A percentile compares a stretch with the other conserved stretches of the same genome.
These are phyloP conservation scores for Fusarium mexicanum DNA, from an alignment of 2,329 filamentous ascomycete genomes.

Conservation along the genomic window DNA sequence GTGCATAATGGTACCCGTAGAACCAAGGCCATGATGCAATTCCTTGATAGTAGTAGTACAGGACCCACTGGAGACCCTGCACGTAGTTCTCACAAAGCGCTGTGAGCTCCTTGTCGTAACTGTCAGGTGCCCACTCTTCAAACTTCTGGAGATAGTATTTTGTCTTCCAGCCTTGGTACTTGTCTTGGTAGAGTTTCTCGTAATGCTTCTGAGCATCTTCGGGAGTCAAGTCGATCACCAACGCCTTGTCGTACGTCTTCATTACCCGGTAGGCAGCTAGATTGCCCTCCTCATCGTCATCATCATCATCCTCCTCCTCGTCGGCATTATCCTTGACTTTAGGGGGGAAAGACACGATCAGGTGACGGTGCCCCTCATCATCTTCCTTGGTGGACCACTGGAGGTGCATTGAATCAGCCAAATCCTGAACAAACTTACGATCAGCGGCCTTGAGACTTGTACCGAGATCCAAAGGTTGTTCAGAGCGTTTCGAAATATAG, in stretches of 20 bases:
- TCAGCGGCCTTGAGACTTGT: conserved; percentile 80
- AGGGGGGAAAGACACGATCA: conserved; percentile 61
- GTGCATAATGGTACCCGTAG: conserved; percentile 95
- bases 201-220: conserved; percentile 83
- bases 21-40: conserved; percentile 99
- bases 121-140: conserved; percentile 81
- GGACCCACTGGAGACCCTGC: conserved; percentile 95
- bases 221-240: conserved; percentile 80
- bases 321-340: conserved; percentile 54
- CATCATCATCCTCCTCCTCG: conserved; percentile 61
- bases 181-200: conserved; percentile 86
- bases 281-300: conserved; percentile 79
- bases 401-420: conserved; percentile 72
- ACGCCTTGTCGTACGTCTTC: conserved; percentile 89
- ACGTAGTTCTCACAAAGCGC: conserved; percentile 95
- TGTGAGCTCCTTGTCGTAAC: conserved; percentile 78
- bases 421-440: conserved; percentile 90
- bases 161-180: conserved; percentile 93
- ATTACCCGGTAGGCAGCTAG: conserved; percentile 86
- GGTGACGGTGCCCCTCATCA: conserved; percentile 63
- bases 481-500: conserved; percentile 77
- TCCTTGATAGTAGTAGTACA: conserved; percentile 97
- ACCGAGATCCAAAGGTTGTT: conserved; percentile 77
- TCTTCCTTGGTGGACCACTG: conserved; percentile 68
- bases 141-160: conserved; percentile 94